phyloP scores from a whole-genome alignment of 192 early-diverging fungal genomes.

The Coemansia javaensis region DNA sequence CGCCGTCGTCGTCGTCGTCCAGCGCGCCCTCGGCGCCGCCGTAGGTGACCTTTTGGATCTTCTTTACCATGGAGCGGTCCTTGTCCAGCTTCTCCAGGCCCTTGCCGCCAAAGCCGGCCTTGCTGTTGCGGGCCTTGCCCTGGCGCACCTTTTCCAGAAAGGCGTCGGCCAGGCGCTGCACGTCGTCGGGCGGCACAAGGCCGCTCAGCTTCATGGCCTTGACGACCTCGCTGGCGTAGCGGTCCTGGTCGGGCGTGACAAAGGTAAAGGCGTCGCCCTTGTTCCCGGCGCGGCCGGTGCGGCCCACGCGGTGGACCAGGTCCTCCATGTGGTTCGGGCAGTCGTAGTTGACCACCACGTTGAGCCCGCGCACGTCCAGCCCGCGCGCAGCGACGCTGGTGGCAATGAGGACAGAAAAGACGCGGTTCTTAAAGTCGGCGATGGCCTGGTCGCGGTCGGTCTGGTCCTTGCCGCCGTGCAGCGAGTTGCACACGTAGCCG shows the following conservation, averaged over 20 bases:
- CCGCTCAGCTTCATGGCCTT: constrained; percentile 82
- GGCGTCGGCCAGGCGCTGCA: constrained; percentile 72
- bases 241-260: constrained; percentile 89
- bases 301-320: constrained; percentile 96
- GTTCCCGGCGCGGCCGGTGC: constrained; percentile 96
- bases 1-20: constrained; percentile 60
- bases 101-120: constrained; percentile 90
- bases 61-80: constrained; percentile 83
- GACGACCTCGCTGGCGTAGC: constrained; percentile 85
- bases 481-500: constrained; percentile 81
- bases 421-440: constrained; percentile 88
- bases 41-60: constrained; percentile 85
- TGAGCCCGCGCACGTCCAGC: constrained; percentile 90
- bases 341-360: constrained; percentile 93
- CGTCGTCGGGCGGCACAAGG: constrained; percentile 65
- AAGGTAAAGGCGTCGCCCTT: constrained; percentile 97
- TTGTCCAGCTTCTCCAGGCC: constrained; percentile 92
- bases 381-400: constrained; percentile 96
- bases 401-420: constrained; percentile 86
- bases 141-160: constrained; percentile 39
- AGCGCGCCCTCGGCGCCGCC: constrained; percentile 60
- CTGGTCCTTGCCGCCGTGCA: constrained; percentile 96
- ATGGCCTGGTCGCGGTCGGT: constrained; percentile 88
- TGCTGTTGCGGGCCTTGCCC: constrained; percentile 14
- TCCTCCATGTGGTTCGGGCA: constrained; percentile 98